Evolutionary conservation across 2,329 filamentous ascomycete species (phyloP).

Genomic region (Talaromyces sp.): DNA sequence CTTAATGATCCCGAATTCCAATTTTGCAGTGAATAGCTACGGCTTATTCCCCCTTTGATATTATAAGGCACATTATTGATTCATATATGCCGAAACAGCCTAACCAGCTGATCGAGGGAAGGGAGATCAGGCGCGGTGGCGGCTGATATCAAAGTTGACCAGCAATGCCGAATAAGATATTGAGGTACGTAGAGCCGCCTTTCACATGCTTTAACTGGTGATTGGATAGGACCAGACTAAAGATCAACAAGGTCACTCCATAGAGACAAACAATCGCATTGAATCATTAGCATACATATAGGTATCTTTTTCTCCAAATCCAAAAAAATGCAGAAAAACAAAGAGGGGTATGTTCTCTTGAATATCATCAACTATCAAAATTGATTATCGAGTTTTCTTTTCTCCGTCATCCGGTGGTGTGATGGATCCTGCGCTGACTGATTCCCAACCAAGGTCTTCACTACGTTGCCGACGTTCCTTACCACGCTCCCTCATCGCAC

Average conservation of each 20-base stretch:
- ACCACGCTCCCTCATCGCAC: conserved; percentile 77
- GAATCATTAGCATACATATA: background rate
- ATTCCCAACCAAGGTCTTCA: conserved; percentile 42
- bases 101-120: too few relatives aligned
- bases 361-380: background rate
- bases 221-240: too few relatives aligned
- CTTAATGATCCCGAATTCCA: too few relatives aligned
- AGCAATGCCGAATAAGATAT: too few relatives aligned
- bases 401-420: conserved; percentile 36
- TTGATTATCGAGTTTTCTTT: conserved; percentile 34
- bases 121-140: too few relatives aligned
- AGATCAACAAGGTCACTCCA: background rate
- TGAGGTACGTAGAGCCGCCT: too few relatives aligned
- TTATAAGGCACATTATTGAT: too few relatives aligned
- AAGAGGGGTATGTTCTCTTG: background rate
- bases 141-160: too few relatives aligned
- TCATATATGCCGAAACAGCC: too few relatives aligned
- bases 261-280: background rate
- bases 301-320: background rate
- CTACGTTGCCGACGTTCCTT: conserved; percentile 55
- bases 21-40: too few relatives aligned
- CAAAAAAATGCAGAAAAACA: background rate
- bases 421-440: conserved; percentile 37
- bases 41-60: too few relatives aligned
- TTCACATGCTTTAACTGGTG: too few relatives aligned